Conservation (phyloP, 352 stramenopile species). For the Pythium apleroticum region DNA sequence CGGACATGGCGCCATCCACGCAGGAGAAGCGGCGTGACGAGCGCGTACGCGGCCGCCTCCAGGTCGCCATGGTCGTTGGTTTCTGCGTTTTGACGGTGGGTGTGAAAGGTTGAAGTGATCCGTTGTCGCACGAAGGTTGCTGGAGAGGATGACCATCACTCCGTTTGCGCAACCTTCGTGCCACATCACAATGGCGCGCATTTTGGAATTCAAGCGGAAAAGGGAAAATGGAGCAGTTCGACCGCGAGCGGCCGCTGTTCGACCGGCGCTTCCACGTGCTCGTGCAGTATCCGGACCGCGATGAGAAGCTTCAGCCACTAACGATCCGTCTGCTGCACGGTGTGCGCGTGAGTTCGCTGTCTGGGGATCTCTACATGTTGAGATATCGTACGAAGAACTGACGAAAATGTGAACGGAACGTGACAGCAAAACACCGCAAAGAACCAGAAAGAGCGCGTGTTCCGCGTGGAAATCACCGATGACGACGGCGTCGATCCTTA, state of each 20-base stretch:
- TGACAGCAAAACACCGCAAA: slow-evolving; percentile 65
- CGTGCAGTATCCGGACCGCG: slow-evolving; percentile 76
- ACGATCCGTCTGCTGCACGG: slow-evolving; percentile 78
- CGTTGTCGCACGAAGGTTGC: slow-evolving; percentile 17
- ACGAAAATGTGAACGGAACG: background rate
- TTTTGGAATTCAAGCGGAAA: slow-evolving; percentile 29
- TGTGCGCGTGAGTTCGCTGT: slow-evolving; percentile 45
- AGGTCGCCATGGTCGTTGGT: background rate
- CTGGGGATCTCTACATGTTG: background rate
- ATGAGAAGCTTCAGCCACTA: slow-evolving; percentile 74
- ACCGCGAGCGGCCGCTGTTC: slow-evolving; percentile 80
- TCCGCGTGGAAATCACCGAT: slow-evolving; percentile 94
- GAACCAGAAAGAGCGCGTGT: slow-evolving; percentile 86
- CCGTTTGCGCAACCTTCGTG: slow-evolving; percentile 16
- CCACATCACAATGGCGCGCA: slow-evolving; percentile 23
- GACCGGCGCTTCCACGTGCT: slow-evolving; percentile 82
- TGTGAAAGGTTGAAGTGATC: slow-evolving; percentile 15
- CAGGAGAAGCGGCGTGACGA: background rate
- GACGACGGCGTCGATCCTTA: slow-evolving; percentile 90
- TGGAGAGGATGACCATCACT: slow-evolving; percentile 11
- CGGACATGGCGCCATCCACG: background rate
- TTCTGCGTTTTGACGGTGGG: slow-evolving; percentile 1
- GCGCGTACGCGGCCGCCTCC: background rate
- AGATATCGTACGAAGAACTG: background rate
- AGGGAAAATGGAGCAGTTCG: slow-evolving; percentile 70